Base-by-base conservation (phyloP, 2,329 filamentous ascomycete genomes). In the Chalaropsis ovoidea region DNA sequence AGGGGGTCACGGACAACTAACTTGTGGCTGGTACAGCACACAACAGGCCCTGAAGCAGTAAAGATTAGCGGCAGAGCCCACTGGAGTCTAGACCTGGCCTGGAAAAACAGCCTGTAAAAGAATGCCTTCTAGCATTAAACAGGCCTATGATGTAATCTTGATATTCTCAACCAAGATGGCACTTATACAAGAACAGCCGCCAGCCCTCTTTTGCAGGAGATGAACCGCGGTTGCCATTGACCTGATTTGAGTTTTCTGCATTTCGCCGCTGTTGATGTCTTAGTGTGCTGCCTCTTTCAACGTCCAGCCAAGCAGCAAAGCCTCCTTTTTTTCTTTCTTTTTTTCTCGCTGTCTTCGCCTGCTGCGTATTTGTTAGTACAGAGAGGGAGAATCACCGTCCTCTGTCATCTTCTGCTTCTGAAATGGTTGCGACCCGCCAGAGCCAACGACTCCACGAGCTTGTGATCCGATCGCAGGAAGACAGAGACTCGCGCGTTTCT, bases 261-360 rank as follows among this genome's bases (percentile, higher is more conserved):
- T 8, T 60, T 60, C 17, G 61, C 61, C 61, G 7, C 61, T 5
- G 24, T 6, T 2, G n/a, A 45, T 49, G 43, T 62, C 24, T 49
- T 62, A 62, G 43, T 47, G 61, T n/a, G 61, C 42, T 62, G 61
- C 43, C 61, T 49, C 41, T 47, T 56, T 35, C 15, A 39, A 39
- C 35, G 8, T 39, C 35, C 8, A 7, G 35, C 8, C 35, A 6
- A 10, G 5, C 35, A 6, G 35, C 35, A 10, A 39, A 39, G 35
- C 31, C 31, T 6, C 6, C 3, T 31, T 31, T 6, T 31, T 31
- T 47, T 5, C 0, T n/a, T 47, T n/a, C 11, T n/a, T 45, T 45
- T 45, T 45, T n/a, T 2, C 35, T 39, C 35, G 35, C 8, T 7
- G 35, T 7, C 35, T 6, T 39, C 8, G 35, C 35, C 31, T 6